phyloP scores from a whole-genome alignment of 257 asterid genomes.

The Solanum chmielewskii region DNA sequence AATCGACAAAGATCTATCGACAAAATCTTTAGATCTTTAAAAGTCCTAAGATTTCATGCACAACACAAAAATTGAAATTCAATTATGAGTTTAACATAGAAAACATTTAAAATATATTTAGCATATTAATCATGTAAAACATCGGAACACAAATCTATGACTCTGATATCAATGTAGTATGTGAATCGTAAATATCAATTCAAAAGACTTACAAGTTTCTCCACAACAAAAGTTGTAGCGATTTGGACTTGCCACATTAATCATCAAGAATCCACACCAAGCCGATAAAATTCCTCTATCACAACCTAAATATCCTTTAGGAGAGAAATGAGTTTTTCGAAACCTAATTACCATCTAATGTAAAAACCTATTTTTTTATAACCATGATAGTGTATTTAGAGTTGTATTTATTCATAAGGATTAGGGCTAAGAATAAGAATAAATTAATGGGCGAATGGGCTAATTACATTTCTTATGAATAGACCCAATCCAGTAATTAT shows the following conservation, averaged over 20 bases:
- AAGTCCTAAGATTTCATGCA: background rate
- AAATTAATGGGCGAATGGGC: background rate
- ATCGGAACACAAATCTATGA: background rate
- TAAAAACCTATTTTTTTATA: no score
- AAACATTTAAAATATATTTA: no score
- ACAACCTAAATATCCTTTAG: background rate
- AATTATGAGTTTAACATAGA: background rate
- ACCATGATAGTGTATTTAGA: background rate
- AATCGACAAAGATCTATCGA: no score
- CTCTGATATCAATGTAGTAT: no score
- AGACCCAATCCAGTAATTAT: no score
- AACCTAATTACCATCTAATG: no score
- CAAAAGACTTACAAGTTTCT: no score
- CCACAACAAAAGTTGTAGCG: rapidly evolving
- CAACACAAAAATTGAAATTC: background rate
- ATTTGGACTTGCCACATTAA: background rate
- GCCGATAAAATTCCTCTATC: background rate
- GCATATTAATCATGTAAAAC: background rate
- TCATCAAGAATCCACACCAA: background rate
- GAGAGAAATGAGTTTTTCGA: background rate
- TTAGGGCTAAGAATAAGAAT: background rate
- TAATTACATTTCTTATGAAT: background rate
- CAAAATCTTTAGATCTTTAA: background rate
- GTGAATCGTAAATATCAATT: no score
- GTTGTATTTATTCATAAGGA: background rate